Evolutionary conservation across 306 rosid species (phyloP).

Genomic region (Arachis hypogaea): DNA sequence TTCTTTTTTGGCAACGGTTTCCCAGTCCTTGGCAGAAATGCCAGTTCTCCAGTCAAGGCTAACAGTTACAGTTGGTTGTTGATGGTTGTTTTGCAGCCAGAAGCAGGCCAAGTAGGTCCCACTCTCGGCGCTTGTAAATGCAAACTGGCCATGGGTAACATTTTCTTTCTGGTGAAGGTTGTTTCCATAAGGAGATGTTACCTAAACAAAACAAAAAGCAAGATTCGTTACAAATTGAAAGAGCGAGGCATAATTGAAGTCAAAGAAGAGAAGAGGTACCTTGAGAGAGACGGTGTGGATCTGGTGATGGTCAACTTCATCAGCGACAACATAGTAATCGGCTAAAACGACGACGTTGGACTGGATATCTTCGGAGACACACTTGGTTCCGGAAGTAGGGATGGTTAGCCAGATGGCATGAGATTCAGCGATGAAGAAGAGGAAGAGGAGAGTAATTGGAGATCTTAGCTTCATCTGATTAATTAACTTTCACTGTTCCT

Average conservation of each 20-base stretch:
- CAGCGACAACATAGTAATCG: conserved; percentile 54
- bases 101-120: conserved; percentile 63
- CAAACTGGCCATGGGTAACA: conserved; percentile 69
- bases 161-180: conserved; percentile 60
- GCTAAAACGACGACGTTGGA: conserved; percentile 59
- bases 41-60: conserved; percentile 71
- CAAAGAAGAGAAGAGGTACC: conserved; percentile 34
- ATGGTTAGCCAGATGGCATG: conserved; percentile 50
- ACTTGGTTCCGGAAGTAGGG: conserved; percentile 58
- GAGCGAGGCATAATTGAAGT: too few relatives aligned
- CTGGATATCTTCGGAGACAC: conserved; percentile 65
- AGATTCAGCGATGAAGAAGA: conserved; percentile 37
- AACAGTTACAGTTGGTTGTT: conserved; percentile 23
- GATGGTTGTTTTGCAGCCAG: conserved; percentile 45
- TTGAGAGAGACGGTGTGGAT: conserved; percentile 47
- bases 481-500: too few relatives aligned
- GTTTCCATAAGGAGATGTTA: conserved; percentile 67
- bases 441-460: conserved; percentile 23
- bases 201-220: conserved; percentile 31
- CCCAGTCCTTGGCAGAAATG: conserved; percentile 61
- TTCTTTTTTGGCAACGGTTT: conserved; percentile 58
- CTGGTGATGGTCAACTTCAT: conserved; percentile 39
- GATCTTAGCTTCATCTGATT: conserved; percentile 12
- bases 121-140: conserved; percentile 56
- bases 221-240: not conserved